These are phyloP conservation scores for Venustampulla echinocandica DNA, from an alignment of 495 filamentous ascomycete species.

Conservation along the genomic window DNA sequence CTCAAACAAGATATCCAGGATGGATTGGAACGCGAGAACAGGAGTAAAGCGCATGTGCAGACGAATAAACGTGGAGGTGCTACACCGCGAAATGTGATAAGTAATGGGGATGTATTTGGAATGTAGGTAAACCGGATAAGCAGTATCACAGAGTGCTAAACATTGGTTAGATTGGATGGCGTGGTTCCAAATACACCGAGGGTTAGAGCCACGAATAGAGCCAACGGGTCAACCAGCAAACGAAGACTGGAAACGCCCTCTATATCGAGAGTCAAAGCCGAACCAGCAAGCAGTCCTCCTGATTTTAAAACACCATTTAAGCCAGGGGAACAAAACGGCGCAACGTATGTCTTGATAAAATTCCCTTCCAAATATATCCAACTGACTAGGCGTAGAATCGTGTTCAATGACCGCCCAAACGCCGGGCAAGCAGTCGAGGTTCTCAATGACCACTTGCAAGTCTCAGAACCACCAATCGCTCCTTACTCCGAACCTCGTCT, in stretches of 20 bases:
- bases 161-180: slow-evolving; percentile 56
- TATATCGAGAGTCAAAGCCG: slow-evolving; percentile 35
- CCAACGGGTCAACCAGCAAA: slow-evolving; percentile 11
- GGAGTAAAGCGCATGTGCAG: slow-evolving; percentile 48
- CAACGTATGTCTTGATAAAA: slow-evolving; percentile 29
- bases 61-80: slow-evolving; percentile 53
- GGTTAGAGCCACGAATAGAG: slow-evolving; percentile 27
- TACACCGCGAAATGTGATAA: slow-evolving; percentile 55
- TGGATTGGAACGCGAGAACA: slow-evolving; percentile 61
- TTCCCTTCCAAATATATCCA: too few species aligned
- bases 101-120: slow-evolving; percentile 64
- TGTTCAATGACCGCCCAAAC: slow-evolving; percentile 64
- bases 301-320: slow-evolving; percentile 33
- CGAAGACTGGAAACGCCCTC: slow-evolving; percentile 32
- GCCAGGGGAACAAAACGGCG: slow-evolving; percentile 32
- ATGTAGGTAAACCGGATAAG: slow-evolving; percentile 47
- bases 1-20: slow-evolving; percentile 88
- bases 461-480: slow-evolving; percentile 60
- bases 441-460: slow-evolving; percentile 65
- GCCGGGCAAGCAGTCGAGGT: slow-evolving; percentile 75
- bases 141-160: slow-evolving; percentile 9
- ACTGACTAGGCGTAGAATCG: slow-evolving; percentile 28
- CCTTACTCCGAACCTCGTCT: slow-evolving; percentile 69
- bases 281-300: slow-evolving; percentile 39
- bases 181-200: slow-evolving; percentile 67